phyloP scores from a whole-genome alignment of 1,139 yeast genomes.

The Geotrichum fermentans region DNA sequence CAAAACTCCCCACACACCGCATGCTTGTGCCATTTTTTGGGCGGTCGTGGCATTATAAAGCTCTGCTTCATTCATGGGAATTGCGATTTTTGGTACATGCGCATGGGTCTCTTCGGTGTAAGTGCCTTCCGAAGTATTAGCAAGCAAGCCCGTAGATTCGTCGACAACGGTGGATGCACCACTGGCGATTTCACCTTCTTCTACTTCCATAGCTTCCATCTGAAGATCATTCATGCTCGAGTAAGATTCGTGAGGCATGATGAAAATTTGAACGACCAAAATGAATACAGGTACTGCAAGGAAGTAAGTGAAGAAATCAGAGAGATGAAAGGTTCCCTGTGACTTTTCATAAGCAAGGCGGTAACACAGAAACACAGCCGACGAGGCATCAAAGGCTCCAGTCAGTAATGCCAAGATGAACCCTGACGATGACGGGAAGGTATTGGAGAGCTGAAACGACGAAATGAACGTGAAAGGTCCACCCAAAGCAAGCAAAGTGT shows the following conservation, averaged over 20 bases:
- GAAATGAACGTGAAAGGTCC: conserved; percentile 81
- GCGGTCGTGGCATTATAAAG: conserved; percentile 2
- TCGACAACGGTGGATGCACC: conserved; percentile 18
- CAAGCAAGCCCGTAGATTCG: conserved; percentile 20
- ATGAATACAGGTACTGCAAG: conserved; percentile 71
- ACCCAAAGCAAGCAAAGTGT: conserved; percentile 61
- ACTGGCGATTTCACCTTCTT: conserved; percentile 19
- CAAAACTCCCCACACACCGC: conserved; percentile 81
- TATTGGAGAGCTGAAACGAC: conserved; percentile 70
- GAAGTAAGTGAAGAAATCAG: conserved; percentile 60
- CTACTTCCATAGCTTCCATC: conserved; percentile 20
- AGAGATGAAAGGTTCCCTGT: conserved; percentile 37
- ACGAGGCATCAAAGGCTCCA: conserved; percentile 74
- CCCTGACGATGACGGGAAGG: conserved; percentile 69
- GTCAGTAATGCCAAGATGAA: conserved; percentile 64
- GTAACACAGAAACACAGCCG: conserved; percentile 66
- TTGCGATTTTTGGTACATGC: conserved; percentile 3
- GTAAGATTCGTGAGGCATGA: conserved; percentile 78
- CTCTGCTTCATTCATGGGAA: conserved; percentile 5
- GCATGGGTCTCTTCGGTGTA: conserved; percentile 13
- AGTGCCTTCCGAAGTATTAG: background rate
- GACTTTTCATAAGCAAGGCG: conserved; percentile 54
- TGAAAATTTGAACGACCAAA: conserved; percentile 59
- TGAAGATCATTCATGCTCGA: conserved; percentile 65
- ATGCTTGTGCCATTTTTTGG: conserved; percentile 43